phyloP scores from a whole-genome alignment of 768 basidiomycete species.

The Tulasnella sp. region DNA sequence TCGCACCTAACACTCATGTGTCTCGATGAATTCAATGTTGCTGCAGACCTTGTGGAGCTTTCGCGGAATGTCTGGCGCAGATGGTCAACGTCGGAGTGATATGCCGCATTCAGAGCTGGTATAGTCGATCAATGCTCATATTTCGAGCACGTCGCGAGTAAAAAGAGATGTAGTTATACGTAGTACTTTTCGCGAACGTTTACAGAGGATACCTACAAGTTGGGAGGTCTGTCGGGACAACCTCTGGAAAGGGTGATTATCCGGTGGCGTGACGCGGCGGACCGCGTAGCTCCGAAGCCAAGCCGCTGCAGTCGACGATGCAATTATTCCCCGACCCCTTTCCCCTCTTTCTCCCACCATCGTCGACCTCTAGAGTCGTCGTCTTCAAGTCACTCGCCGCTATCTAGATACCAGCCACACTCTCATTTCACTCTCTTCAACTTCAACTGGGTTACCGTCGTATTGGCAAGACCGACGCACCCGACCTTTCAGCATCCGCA shows the following conservation, averaged over 20 bases:
- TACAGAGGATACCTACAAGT: background rate
- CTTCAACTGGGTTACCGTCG: background rate
- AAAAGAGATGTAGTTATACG: too few relatives aligned
- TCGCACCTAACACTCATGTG: too few relatives aligned
- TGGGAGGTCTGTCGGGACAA: too few relatives aligned
- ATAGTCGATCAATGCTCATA: background rate
- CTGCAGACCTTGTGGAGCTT: background rate
- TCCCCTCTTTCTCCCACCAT: background rate
- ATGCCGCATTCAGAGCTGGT: background rate
- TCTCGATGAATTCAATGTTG: background rate
- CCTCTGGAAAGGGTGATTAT: background rate
- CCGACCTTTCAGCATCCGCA: background rate
- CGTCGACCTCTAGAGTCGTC: background rate
- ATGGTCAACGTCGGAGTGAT: background rate
- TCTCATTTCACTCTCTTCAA: background rate
- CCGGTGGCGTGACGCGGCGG: background rate
- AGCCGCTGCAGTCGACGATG: background rate
- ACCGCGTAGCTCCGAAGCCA: background rate
- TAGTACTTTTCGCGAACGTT: background rate
- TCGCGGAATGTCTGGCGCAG: background rate
- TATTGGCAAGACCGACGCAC: background rate
- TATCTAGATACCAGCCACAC: background rate
- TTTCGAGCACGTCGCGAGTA: too few relatives aligned
- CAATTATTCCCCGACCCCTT: background rate
- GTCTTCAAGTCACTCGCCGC: background rate